Conservation (phyloP, 805 yeast species). For the Candida hungchunana region DNA sequence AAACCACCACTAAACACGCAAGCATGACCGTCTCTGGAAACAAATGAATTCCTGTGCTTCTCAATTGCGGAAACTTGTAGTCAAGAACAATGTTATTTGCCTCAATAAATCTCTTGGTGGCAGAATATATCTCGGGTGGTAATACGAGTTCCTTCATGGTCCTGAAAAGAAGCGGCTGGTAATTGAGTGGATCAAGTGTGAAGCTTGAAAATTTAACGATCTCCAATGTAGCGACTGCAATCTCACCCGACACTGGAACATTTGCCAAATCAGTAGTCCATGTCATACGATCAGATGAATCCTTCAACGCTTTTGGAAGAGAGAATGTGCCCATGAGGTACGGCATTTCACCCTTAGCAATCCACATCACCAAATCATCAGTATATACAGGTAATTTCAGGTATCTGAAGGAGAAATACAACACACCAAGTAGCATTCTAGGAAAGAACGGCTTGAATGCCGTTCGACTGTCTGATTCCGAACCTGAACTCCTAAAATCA, state of each 20-base stretch:
- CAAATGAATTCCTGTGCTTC: constrained; percentile 30
- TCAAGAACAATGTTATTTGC: constrained; percentile 9
- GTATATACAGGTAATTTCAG: constrained; percentile 47
- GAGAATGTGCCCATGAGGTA: constrained; percentile 32
- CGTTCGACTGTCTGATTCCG: constrained; percentile 3
- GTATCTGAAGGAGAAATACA: constrained; percentile 49
- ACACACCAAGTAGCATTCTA: constrained; percentile 29
- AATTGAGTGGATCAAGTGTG: constrained; percentile 15
- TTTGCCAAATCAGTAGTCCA: too few species aligned
- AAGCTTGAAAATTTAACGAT: too few species aligned
- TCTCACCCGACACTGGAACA: background rate
- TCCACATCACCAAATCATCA: constrained; percentile 41
- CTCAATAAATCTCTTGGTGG: constrained; percentile 30
- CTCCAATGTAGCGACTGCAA: background rate
- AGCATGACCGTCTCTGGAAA: constrained; percentile 26
- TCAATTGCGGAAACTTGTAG: background rate
- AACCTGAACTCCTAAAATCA: constrained; percentile 3
- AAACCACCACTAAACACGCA: constrained; percentile 10
- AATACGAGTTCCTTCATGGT: constrained; percentile 39
- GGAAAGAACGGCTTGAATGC: background rate
- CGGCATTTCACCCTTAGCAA: constrained; percentile 44
- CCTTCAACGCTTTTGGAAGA: too few species aligned
- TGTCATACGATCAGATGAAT: too few species aligned
- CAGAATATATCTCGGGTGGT: constrained; percentile 45
- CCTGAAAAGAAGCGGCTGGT: constrained; percentile 38